These are phyloP conservation scores for Daldinia grandis DNA, from an alignment of 495 filamentous ascomycete species.

Conservation along the genomic window DNA sequence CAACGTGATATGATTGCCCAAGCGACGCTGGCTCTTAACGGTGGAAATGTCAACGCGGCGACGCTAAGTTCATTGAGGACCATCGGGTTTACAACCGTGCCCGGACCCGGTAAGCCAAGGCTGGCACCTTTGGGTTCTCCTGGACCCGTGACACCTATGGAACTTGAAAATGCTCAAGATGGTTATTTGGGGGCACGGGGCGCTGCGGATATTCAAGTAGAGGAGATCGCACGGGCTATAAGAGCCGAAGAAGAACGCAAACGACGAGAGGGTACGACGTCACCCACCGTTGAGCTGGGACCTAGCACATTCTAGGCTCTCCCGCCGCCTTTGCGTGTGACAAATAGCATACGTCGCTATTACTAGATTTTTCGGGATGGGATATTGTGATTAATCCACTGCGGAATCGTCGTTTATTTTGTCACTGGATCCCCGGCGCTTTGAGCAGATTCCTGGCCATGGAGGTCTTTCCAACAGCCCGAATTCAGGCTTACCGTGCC, in stretches of 20 bases:
- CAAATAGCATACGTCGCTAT: neutral
- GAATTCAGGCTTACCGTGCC: neutral
- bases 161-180: constrained; percentile 61
- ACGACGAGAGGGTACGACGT: constrained; percentile 35
- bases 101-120: constrained; percentile 67
- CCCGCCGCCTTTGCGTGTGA: neutral
- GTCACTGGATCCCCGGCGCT: neutral
- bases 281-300: constrained; percentile 34
- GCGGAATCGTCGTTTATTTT: neutral
- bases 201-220: constrained; percentile 17
- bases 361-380: neutral
- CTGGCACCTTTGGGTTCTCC: constrained; percentile 76
- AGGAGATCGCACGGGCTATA: constrained; percentile 36
- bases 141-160: constrained; percentile 80
- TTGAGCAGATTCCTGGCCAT: neutral
- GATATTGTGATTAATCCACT: neutral
- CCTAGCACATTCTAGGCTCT: constrained; percentile 35
- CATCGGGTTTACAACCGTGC: constrained; percentile 43
- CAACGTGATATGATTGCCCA: constrained; percentile 68
- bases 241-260: constrained; percentile 36
- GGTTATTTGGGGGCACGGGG: constrained; percentile 40
- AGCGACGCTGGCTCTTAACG: constrained; percentile 55
- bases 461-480: neutral
- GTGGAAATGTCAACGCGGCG: constrained; percentile 48
- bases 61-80: constrained; percentile 43